Evolutionary conservation across 305 asterid species (phyloP), one percentile per base, ranked within the genome.

Genomic region (Galium porrigens): DNA sequence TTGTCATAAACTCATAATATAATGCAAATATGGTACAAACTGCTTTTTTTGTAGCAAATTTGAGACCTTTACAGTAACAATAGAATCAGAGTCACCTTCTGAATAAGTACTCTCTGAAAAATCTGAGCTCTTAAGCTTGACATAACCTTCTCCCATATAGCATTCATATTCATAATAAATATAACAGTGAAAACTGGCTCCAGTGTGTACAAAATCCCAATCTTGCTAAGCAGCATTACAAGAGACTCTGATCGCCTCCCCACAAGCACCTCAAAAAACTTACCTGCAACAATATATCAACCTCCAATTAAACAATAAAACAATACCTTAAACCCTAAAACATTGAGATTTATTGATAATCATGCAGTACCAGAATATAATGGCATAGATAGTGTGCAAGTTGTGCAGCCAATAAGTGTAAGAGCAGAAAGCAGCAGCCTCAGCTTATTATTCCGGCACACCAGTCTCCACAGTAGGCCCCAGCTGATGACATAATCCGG

Each of bases 71-170:
- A 6, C 6, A 1, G 6, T 34, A 39, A 18, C 30, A 55, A 18
- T 8, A 69, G 53, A 61, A 59, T 12, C 5, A 67, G 68, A 4
- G 34, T 63, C 76, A 91, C 98, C 96, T 92, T 92, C 81, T 89
- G 96, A 78, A 92, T 84, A 84, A 89, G 80, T 74, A 92, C 80
- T 70, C 92, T 83, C 70, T 85, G 90, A 75, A 92, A 92, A 73
- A 92, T 83, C 70, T 92, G 96, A 79, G 96, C 95, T 83, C 96
- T 79, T 82, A 92, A 80, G 81, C 95, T 86, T 36, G 95, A 77
- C 98, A 92, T 89, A 78, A 89, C 96, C 78, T 92, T 92, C 86
- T 92, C 98, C 96, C 98, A 92, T 66, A 87, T 85, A 67, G 82
- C 67, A 79, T 82, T 89, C 96, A 92, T 89, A 82, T 89, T 92